phyloP scores from a whole-genome alignment of 768 basidiomycete genomes.

The Kwoniella dejecticola region DNA sequence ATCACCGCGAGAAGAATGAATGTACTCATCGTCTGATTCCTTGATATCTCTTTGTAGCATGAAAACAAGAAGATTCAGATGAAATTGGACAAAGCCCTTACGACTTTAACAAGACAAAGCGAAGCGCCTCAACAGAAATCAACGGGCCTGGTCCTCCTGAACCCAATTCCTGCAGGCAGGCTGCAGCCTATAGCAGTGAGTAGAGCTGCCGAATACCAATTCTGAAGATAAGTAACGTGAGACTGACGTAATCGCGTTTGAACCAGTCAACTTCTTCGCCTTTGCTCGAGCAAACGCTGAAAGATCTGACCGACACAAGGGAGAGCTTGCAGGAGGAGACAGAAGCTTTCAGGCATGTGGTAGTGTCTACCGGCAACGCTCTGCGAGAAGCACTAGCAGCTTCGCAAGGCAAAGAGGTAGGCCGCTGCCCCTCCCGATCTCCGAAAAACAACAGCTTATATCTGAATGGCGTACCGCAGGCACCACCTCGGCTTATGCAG shows the following conservation, averaged over 20 bases:
- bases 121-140: conserved; percentile 21
- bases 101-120: conserved; percentile 33
- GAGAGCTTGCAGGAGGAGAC: conserved; percentile 52
- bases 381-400: conserved; percentile 42
- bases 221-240: no score
- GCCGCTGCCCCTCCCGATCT: background rate
- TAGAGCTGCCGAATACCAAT: no score
- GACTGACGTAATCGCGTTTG: no score
- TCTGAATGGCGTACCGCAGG: conserved; percentile 19
- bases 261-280: conserved; percentile 36
- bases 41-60: no score
- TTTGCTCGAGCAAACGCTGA: conserved; percentile 48
- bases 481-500: conserved; percentile 41
- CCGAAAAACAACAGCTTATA: no score
- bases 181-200: conserved; percentile 28
- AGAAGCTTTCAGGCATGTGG: conserved; percentile 54
- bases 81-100: conserved; percentile 43
- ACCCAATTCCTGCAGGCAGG: conserved; percentile 35
- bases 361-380: conserved; percentile 49
- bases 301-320: conserved; percentile 48
- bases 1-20: background rate
- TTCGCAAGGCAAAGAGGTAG: conserved; percentile 39
- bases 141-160: conserved; percentile 37
- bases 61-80: conserved; percentile 45
- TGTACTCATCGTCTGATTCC: background rate